phyloP scores from a whole-genome alignment of 2,329 filamentous ascomycete genomes.

The Penicillium freii region DNA sequence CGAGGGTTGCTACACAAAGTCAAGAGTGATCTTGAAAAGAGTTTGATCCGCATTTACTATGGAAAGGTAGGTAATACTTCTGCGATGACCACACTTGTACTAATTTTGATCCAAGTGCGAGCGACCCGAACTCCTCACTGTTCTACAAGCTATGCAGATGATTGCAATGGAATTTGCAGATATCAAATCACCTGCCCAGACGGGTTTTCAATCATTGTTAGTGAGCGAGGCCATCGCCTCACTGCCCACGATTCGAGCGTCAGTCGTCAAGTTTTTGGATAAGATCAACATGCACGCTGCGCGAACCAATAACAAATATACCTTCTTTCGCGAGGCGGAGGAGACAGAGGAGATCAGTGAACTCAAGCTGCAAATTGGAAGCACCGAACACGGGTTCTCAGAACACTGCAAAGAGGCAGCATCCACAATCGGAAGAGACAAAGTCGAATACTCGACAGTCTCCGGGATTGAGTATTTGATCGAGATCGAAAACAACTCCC shows the following conservation, averaged over 20 bases:
- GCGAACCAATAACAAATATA: slow-evolving; percentile 84
- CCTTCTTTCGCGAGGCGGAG: slow-evolving; percentile 82
- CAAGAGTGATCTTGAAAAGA: slow-evolving; percentile 84
- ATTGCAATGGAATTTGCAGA: slow-evolving; percentile 74
- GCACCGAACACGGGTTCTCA: slow-evolving; percentile 84
- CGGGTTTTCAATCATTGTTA: slow-evolving; percentile 69
- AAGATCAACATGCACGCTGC: slow-evolving; percentile 83
- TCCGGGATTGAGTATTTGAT: slow-evolving; percentile 93
- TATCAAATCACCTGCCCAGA: slow-evolving; percentile 63
- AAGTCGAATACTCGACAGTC: slow-evolving; percentile 76
- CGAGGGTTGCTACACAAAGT: slow-evolving; percentile 68
- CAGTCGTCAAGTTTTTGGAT: slow-evolving; percentile 72
- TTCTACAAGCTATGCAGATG: slow-evolving; percentile 79
- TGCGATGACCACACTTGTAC: background rate
- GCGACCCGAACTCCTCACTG: slow-evolving; percentile 78
- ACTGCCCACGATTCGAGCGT: slow-evolving; percentile 72
- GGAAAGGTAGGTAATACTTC: slow-evolving; percentile 58
- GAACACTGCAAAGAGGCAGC: slow-evolving; percentile 71
- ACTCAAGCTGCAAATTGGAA: slow-evolving; percentile 86
- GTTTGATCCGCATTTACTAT: slow-evolving; percentile 93
- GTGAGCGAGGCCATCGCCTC: slow-evolving; percentile 70
- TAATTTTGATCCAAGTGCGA: slow-evolving; percentile 57
- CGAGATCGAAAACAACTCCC: slow-evolving; percentile 72
- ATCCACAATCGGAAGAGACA: slow-evolving; percentile 67
- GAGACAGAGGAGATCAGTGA: slow-evolving; percentile 88